A percentile compares a stretch with the other conserved stretches of the same genome.
Conservation (phyloP, 2,329 filamentous ascomycete species). For the Fusarium vanettenii region DNA sequence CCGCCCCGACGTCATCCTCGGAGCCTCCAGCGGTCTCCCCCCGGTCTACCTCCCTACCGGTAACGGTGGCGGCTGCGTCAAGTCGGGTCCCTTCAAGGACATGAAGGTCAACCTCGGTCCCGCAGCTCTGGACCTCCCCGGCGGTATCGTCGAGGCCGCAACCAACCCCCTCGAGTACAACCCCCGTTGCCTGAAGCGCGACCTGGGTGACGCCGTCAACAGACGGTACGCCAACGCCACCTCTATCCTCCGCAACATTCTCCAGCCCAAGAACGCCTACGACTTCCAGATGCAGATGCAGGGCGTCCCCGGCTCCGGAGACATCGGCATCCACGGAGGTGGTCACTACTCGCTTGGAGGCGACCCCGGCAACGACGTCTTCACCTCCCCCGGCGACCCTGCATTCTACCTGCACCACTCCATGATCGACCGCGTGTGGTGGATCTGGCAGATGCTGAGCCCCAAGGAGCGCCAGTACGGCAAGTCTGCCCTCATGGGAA, state of each 20-base stretch:
- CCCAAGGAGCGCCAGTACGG: conserved; percentile 38
- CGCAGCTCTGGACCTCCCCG: conserved; percentile 45
- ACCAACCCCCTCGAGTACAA: conserved; percentile 51
- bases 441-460: conserved; percentile 47
- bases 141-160: conserved; percentile 32
- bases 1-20: conserved; percentile 41
- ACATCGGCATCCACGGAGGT: conserved; percentile 50
- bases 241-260: conserved; percentile 52
- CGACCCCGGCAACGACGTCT: conserved; percentile 56
- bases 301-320: conserved; percentile 43
- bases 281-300: conserved; percentile 61
- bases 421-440: conserved; percentile 45
- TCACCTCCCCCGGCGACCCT: conserved; percentile 52
- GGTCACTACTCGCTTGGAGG: conserved; percentile 55
- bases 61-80: conserved; percentile 66
- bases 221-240: conserved; percentile 40
- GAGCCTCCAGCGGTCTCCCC: conserved; percentile 41
- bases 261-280: conserved; percentile 48
- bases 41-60: conserved; percentile 55
- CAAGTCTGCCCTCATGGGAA: conserved; percentile 35
- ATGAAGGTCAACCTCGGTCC: conserved; percentile 56
- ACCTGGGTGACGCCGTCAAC: conserved; percentile 45
- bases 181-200: conserved; percentile 56
- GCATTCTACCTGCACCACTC: conserved; percentile 50
- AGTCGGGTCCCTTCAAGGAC: conserved; percentile 60